phyloP scores from a whole-genome alignment of 1,139 yeast genomes.

The Lizanozyma gosingica region DNA sequence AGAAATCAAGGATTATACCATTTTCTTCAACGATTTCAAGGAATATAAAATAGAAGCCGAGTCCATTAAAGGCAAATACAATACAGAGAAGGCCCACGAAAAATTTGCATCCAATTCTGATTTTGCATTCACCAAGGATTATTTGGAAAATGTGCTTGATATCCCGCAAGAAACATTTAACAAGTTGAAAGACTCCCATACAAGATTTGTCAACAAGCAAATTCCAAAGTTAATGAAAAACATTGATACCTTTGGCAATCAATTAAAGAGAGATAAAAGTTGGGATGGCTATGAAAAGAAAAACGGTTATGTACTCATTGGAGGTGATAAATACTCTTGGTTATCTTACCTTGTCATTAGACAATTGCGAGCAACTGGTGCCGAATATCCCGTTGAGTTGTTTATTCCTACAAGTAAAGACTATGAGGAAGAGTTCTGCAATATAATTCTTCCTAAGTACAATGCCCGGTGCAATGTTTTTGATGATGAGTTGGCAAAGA shows the following conservation, averaged over 20 bases:
- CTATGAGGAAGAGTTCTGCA: conserved; percentile 34
- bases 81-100: conserved; percentile 22
- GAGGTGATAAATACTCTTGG: conserved; percentile 40
- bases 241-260: conserved; percentile 30
- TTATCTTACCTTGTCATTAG: conserved; percentile 33
- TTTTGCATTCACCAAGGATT: conserved; percentile 29
- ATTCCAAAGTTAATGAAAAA: conserved; percentile 24
- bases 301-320: conserved; percentile 34
- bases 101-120: conserved; percentile 15
- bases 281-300: conserved; percentile 30
- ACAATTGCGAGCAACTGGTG: conserved; percentile 32
- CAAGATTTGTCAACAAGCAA: conserved; percentile 20
- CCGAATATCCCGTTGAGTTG: conserved; percentile 33
- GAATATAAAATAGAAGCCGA: conserved; percentile 19
- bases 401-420: conserved; percentile 29
- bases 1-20: conserved; percentile 18
- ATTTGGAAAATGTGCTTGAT: conserved; percentile 31
- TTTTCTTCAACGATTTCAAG: conserved; percentile 25
- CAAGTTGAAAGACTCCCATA: conserved; percentile 26
- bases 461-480: conserved; percentile 37
- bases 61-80: conserved; percentile 28
- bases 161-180: conserved; percentile 22
- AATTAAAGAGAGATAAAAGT: conserved; percentile 23
- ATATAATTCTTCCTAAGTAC: conserved; percentile 24
- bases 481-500: conserved; percentile 17